Base-by-base conservation (phyloP, 257 asterid genomes). In the Capsicum pubescens region DNA sequence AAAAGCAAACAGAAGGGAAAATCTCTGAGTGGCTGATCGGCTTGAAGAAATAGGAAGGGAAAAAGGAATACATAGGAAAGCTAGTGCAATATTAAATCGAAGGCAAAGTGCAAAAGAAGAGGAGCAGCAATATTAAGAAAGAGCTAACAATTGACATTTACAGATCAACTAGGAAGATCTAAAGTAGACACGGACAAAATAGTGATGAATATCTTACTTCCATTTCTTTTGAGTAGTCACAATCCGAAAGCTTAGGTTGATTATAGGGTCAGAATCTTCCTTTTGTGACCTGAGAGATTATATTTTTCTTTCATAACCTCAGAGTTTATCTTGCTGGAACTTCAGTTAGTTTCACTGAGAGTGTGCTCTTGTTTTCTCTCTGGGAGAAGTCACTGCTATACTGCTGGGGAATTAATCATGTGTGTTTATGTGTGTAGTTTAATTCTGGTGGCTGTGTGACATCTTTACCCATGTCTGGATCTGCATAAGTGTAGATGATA, bases 331-430 rank as follows among this genome's bases (percentile, higher is more conserved):
- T 50, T 50, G 61, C 60, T 74, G 58, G 61, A 74, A 74, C 44
- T 74, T 50, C 60, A 50, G 80, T 50, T 74, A 13, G 61, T 74
- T 74, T 74, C 50, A 60, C 61, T 50, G 44, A 50, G 21, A 50
- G 80, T 12, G 19, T 74, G 80, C 61, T 74, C 13, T 74, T 44
- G 19, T 32, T 52, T 72, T 72, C 60, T 74, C 80, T 50, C 80
- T 50, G 44, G 80, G 80, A 74, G 61, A 74, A 74, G 80, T 50
- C 80, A 74, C 80, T 13, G 44, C 80, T 50, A 19, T 50, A 74
- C 19, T 46, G 61, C 46, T 19, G 44, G 80, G 21, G 19, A 12
- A 50, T 50, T 55, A 8, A 74, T 74, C 80, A 74, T 74, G 80
- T 44, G 26, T 59, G 66, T 59, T 21, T 21, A 17, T 59, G 66